Percentiles rank a stretch among this genome's conserved stretches.
Evolutionary conservation across 768 basidiomycete species (phyloP).

Genomic region (Coprinopsis sp.): DNA sequence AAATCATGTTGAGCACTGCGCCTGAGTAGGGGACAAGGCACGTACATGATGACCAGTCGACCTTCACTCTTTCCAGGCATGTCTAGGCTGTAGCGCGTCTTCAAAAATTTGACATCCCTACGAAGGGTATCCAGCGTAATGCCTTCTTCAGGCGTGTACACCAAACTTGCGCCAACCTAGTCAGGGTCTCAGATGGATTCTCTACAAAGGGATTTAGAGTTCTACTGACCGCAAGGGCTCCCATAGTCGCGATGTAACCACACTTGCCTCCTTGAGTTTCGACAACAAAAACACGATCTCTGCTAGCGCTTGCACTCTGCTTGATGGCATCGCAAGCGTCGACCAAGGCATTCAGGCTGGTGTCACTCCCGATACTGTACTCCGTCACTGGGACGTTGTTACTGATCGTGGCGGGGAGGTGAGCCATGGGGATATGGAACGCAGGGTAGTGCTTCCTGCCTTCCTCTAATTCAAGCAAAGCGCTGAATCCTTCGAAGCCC

Average conservation of each 20-base stretch:
- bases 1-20: constrained; percentile 7
- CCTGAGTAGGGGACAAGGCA: neutral
- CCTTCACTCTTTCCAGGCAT: constrained; percentile 89
- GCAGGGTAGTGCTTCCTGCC: constrained; percentile 81
- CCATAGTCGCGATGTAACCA: constrained; percentile 93
- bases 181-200: constrained; percentile 1
- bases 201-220: neutral
- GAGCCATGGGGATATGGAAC: constrained; percentile 93
- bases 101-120: constrained; percentile 84
- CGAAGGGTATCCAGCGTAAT: constrained; percentile 79
- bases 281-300: constrained; percentile 95
- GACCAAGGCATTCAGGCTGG: constrained; percentile 95
- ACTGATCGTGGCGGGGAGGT: constrained; percentile 93
- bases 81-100: constrained; percentile 80
- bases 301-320: constrained; percentile 94
- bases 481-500: constrained; percentile 91
- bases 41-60: constrained; percentile 82
- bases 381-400: constrained; percentile 99
- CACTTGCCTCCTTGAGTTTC: constrained; percentile 98
- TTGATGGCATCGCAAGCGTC: constrained; percentile 98
- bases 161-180: constrained; percentile 88
- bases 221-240: constrained; percentile 90
- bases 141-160: constrained; percentile 92
- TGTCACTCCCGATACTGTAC: constrained; percentile 92
- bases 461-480: constrained; percentile 73